Evolutionary conservation across 345 rosid genomes (phyloP).

Genomic region (Eutrema yunnanense): DNA sequence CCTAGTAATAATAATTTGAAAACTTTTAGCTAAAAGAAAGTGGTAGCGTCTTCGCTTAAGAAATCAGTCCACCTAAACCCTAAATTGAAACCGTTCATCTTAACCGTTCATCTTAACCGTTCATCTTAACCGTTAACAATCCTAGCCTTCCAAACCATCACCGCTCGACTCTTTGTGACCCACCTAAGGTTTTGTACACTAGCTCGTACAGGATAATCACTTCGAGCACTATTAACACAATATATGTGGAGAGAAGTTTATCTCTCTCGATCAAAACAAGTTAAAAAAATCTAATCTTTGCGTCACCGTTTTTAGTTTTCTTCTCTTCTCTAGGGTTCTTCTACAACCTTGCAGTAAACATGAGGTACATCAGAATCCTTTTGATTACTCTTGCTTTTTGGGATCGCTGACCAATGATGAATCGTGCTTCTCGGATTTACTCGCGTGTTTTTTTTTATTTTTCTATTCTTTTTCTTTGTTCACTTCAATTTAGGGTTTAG

Average conservation of each 20-base stretch:
- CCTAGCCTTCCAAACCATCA: neutral
- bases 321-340: constrained; percentile 20
- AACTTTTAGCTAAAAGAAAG: neutral
- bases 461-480: too few relatives aligned
- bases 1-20: neutral
- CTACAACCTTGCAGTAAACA: constrained; percentile 21
- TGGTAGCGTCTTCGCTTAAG: neutral
- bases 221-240: constrained; percentile 14
- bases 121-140: neutral
- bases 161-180: neutral
- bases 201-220: neutral
- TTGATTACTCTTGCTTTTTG: neutral
- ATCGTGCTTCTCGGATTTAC: constrained; percentile 10
- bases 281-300: constrained; percentile 19
- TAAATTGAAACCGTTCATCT: neutral
- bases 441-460: neutral
- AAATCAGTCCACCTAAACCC: constrained; percentile 3
- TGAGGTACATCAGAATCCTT: constrained; percentile 13
- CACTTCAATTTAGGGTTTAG: too few relatives aligned
- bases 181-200: neutral
- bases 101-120: neutral
- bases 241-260: neutral
- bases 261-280: constrained; percentile 14
- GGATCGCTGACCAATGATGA: neutral
- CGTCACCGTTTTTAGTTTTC: constrained; percentile 22